phyloP scores from a whole-genome alignment of 768 basidiomycete genomes.

The Saitozyma podzolica region DNA sequence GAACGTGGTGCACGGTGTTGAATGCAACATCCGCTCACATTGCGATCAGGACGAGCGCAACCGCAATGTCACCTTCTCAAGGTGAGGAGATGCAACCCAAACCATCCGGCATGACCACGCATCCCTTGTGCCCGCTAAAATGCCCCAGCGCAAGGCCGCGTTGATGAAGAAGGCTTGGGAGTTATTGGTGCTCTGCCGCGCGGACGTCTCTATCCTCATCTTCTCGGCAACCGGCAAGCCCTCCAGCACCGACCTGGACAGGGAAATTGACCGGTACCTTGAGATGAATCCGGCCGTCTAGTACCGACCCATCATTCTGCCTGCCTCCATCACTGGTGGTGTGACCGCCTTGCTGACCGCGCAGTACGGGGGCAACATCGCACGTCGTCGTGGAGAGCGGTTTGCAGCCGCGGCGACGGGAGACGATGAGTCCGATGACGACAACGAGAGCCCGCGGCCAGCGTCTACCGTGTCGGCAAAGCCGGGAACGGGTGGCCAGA shows the following conservation, averaged over 20 bases:
- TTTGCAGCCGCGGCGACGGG: constrained; percentile 47
- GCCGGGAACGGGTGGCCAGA: too few relatives aligned
- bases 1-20: too few relatives aligned
- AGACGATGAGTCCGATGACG: constrained; percentile 46
- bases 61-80: constrained; percentile 52
- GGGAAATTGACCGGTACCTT: constrained; percentile 44
- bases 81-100: constrained; percentile 21
- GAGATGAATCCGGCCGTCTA: constrained; percentile 29
- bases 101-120: not conserved
- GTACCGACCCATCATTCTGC: not conserved
- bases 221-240: constrained; percentile 46
- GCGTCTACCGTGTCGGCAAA: too few relatives aligned
- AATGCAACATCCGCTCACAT: too few relatives aligned
- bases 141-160: constrained; percentile 45
- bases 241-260: constrained; percentile 43
- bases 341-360: too few relatives aligned
- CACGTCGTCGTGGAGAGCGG: constrained; percentile 44
- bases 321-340: constrained; percentile 8
- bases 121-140: not conserved
- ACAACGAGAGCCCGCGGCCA: constrained; percentile 28
- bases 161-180: constrained; percentile 54
- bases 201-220: constrained; percentile 50
- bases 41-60: constrained; percentile 51
- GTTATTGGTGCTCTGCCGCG: constrained; percentile 47
- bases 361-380: constrained; percentile 51